phyloP scores from a whole-genome alignment of 805 yeast genomes.

The Wickerhamiella alocasiicola region DNA sequence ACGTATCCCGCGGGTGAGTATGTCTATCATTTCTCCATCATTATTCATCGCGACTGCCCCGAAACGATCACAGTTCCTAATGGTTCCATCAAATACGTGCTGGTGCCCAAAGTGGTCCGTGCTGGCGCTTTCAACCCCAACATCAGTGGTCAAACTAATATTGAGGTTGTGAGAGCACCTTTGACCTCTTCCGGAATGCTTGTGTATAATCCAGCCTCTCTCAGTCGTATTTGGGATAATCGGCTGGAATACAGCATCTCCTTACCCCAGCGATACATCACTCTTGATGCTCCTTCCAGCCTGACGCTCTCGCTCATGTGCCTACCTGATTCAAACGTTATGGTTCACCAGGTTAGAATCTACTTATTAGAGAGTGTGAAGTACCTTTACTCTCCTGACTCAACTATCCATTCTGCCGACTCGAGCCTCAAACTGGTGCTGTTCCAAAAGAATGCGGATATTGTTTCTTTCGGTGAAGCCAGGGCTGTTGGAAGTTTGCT shows the following conservation, averaged over 20 bases:
- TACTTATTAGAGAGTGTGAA: slow-evolving; percentile 19
- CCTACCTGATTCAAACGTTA: slow-evolving; percentile 46
- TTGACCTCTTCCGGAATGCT: slow-evolving; percentile 64
- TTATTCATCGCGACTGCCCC: slow-evolving; percentile 63
- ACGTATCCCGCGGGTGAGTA: slow-evolving; percentile 66
- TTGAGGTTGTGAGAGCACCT: slow-evolving; percentile 57
- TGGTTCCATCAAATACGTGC: slow-evolving; percentile 51
- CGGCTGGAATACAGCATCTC: slow-evolving; percentile 65
- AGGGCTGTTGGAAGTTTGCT: slow-evolving; percentile 14
- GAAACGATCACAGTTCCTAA: slow-evolving; percentile 60
- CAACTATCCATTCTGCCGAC: slow-evolving; percentile 19
- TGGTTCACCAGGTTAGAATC: slow-evolving; percentile 43
- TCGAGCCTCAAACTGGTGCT: slow-evolving; percentile 19
- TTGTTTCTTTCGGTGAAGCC: neutral
- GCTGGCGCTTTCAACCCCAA: slow-evolving; percentile 67
- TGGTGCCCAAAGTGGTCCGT: slow-evolving; percentile 52
- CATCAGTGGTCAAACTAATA: slow-evolving; percentile 44
- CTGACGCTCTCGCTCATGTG: slow-evolving; percentile 62
- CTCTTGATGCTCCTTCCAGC: slow-evolving; percentile 64
- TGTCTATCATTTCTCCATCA: slow-evolving; percentile 70
- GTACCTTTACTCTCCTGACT: slow-evolving; percentile 22
- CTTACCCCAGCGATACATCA: slow-evolving; percentile 62
- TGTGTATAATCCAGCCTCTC: slow-evolving; percentile 61
- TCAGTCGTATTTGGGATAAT: slow-evolving; percentile 77
- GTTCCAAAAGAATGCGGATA: slow-evolving; percentile 16